These are phyloP conservation scores for Penicillium decumbens DNA, from an alignment of 2,329 filamentous ascomycete genomes.

Conservation along the genomic window DNA sequence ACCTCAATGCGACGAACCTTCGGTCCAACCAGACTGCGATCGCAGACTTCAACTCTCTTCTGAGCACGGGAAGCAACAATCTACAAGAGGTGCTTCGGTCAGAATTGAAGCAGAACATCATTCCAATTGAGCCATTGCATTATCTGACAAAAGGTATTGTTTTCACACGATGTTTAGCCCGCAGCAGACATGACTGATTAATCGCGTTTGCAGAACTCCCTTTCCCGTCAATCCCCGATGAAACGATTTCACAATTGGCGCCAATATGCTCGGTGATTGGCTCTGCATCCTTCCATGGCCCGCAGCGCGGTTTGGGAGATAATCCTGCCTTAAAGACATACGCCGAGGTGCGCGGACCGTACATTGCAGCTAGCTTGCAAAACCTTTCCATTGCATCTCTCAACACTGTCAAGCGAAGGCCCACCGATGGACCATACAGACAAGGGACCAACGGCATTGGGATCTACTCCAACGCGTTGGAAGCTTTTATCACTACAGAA, in stretches of 20 bases:
- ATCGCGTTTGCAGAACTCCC: constrained; percentile 49
- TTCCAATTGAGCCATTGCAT: constrained; percentile 80
- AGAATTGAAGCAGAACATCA: constrained; percentile 71
- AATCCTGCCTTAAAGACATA: constrained; percentile 77
- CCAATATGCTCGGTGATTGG: constrained; percentile 75
- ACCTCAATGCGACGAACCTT: constrained; percentile 85
- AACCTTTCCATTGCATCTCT: constrained; percentile 85
- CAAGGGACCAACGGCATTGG: constrained; percentile 87
- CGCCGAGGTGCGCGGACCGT: constrained; percentile 77
- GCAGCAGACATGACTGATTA: constrained; percentile 4
- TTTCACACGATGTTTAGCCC: not conserved
- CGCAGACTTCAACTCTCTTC: constrained; percentile 68
- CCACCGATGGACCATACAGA: constrained; percentile 75
- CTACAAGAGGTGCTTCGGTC: constrained; percentile 80
- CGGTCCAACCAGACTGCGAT: constrained; percentile 88
- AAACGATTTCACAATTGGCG: constrained; percentile 69
- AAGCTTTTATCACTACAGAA: constrained; percentile 80
- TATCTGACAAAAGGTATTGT: constrained; percentile 75
- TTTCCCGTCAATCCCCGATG: constrained; percentile 75
- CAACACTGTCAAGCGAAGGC: constrained; percentile 71
- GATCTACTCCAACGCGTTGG: constrained; percentile 80
- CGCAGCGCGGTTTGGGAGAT: constrained; percentile 52
- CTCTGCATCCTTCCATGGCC: constrained; percentile 53
- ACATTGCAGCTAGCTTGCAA: constrained; percentile 73
- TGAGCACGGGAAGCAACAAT: constrained; percentile 74